Evolutionary conservation across 768 basidiomycete species (phyloP).

Genomic region (Naganishia antarctica): DNA sequence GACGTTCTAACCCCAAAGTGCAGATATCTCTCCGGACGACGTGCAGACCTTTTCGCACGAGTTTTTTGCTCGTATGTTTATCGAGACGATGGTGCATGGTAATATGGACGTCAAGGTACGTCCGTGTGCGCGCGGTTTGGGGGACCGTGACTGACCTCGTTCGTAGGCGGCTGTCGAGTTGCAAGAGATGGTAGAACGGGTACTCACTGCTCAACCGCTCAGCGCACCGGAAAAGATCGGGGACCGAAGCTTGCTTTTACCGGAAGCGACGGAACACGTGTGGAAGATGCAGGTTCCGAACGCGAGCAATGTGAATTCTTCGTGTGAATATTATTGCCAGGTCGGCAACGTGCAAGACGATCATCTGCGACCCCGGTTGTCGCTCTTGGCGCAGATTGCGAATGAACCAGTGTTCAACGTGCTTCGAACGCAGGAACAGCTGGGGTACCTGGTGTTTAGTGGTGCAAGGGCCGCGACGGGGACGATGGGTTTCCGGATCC

Average conservation of each 20-base stretch:
- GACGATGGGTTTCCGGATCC: constrained; percentile 70
- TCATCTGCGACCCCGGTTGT: constrained; percentile 61
- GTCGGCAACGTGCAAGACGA: constrained; percentile 66
- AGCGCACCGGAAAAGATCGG: constrained; percentile 57
- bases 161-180: constrained; percentile 70
- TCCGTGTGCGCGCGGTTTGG: background rate
- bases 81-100: constrained; percentile 72
- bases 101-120: constrained; percentile 79
- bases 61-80: constrained; percentile 62
- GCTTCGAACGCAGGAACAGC: constrained; percentile 87
- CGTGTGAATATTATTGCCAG: constrained; percentile 77
- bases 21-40: constrained; percentile 69
- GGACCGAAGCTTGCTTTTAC: constrained; percentile 60
- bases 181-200: constrained; percentile 65
- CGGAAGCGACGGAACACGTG: constrained; percentile 65
- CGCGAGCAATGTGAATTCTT: constrained; percentile 77
- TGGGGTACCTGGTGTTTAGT: constrained; percentile 78
- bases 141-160: background rate
- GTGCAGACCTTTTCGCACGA: constrained; percentile 60
- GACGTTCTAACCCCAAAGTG: background rate
- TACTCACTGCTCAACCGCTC: constrained; percentile 59
- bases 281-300: constrained; percentile 69
- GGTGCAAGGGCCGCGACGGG: constrained; percentile 58
- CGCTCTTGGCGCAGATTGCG: constrained; percentile 75
- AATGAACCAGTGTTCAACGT: constrained; percentile 87